Conservation (phyloP, 2,329 filamentous ascomycete species). For the Nothophaeocryptopus gaeumannii region DNA sequence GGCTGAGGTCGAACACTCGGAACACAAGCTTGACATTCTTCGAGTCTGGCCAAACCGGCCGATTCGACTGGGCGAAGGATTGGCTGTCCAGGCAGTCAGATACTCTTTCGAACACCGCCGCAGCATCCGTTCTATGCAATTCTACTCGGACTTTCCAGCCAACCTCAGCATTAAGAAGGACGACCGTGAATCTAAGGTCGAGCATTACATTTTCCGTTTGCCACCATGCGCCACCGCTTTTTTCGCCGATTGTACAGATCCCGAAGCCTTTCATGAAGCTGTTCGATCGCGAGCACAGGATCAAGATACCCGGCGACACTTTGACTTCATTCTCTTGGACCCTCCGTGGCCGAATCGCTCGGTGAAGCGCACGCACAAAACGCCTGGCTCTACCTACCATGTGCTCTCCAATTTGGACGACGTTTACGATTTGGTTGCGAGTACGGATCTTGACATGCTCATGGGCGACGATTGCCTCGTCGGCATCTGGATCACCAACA, state of each 20-base stretch:
- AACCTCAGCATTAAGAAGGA: background rate
- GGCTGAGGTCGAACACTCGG: no score
- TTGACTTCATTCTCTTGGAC: slow-evolving; percentile 69
- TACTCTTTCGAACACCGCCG: no score
- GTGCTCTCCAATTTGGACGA: slow-evolving; percentile 45
- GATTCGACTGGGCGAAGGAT: no score
- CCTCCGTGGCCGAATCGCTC: slow-evolving; percentile 82
- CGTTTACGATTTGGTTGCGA: slow-evolving; percentile 41
- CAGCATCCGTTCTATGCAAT: background rate
- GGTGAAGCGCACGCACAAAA: slow-evolving; percentile 57
- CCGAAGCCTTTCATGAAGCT: slow-evolving; percentile 38
- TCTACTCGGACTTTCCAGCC: background rate
- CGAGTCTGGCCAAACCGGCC: no score
- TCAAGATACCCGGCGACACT: slow-evolving; percentile 47
- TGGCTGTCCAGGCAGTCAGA: no score
- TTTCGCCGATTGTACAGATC: slow-evolving; percentile 44
- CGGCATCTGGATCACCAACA: slow-evolving; percentile 77
- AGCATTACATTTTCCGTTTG: slow-evolving; percentile 34
- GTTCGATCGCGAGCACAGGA: slow-evolving; percentile 38
- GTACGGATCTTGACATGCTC: slow-evolving; percentile 51
- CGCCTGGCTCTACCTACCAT: slow-evolving; percentile 29
- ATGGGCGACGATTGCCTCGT: slow-evolving; percentile 58
- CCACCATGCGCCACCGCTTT: slow-evolving; percentile 52
- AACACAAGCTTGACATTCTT: no score
- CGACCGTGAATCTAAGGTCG: background rate